phyloP scores from a whole-genome alignment of 441 rosid species.

The Pelargonium myrrhifolium region DNA sequence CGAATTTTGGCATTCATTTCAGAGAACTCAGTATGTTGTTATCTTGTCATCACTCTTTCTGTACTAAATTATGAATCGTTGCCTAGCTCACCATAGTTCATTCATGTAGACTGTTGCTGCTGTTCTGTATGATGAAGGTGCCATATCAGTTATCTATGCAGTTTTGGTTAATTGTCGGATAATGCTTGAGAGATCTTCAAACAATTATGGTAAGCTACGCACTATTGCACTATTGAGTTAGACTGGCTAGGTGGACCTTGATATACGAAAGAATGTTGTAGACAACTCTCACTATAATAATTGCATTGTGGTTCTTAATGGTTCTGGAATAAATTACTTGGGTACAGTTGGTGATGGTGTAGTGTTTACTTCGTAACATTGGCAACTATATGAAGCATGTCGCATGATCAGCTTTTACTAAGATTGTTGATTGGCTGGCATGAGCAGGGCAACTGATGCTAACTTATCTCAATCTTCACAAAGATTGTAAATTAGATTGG shows the following conservation, averaged over 20 bases:
- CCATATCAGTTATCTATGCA: conserved; percentile 65
- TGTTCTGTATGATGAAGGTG: conserved; percentile 84
- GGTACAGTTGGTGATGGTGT: not conserved
- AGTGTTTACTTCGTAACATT: not conserved
- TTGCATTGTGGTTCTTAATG: not conserved
- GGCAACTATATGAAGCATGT: not conserved
- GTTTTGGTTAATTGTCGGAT: conserved; percentile 83
- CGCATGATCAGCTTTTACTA: not conserved
- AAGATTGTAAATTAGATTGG: not conserved
- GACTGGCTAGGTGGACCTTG: conserved; percentile 6
- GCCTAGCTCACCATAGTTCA: conserved; percentile 17
- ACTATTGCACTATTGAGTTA: conserved; percentile 9
- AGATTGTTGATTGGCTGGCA: not conserved
- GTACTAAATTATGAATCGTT: conserved; percentile 1
- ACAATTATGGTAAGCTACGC: conserved; percentile 63
- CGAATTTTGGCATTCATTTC: conserved; percentile 80
- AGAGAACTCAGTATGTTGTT: conserved; percentile 66
- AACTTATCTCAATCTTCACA: not conserved
- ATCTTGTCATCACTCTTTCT: conserved; percentile 7
- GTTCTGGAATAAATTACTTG: not conserved
- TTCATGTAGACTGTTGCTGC: conserved; percentile 72
- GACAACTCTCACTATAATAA: not conserved
- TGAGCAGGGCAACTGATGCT: not conserved
- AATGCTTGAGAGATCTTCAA: conserved; percentile 95
- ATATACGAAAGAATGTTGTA: not conserved